Base-by-base conservation (phyloP, 2,329 filamentous ascomycete species). In the Apiospora aurea region DNA sequence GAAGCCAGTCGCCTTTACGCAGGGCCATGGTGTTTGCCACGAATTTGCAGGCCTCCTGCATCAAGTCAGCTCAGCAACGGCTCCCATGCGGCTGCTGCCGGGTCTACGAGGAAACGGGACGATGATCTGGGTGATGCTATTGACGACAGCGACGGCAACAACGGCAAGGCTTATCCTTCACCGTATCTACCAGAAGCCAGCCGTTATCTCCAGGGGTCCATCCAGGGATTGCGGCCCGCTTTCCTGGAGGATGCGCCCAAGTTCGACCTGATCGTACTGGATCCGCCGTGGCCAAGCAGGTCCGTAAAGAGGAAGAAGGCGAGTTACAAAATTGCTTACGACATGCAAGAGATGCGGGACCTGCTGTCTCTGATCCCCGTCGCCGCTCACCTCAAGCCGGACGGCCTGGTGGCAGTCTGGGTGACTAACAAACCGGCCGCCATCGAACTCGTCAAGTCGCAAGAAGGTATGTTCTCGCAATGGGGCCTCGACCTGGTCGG, bases 251-350 rank as follows among this genome's bases (percentile, higher is more conserved):
- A 77, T 3, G 84, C 87, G 1, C 85, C 87, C 26, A 77, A 79
- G 8, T 95, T 96, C 80, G 84, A 93, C 74, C 83, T 95, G 64
- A 85, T 95, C 49, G 80, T 95, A 10, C 83, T 95, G 26, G 93
- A 96, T 78, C 94, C 94, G 3, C 93, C 94, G 0, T 96, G 94
- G 93, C 93, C 93, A 0, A 96, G 94, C 78, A 88, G 91, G 66
- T 95, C 93, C 7, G 93, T 90, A 18, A 87, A 88, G 75, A 86
- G 92, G 51, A 90, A 89, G 76, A 85, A 78, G 69, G 81, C 83
- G 77, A 77, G 85, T 75, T 89, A 90, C 79, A 74, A 77, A 1
- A 88, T 86, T 7, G 85, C 86, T 6, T 77, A 82, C 69, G 82
- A 82, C 72, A 81, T 85, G 57, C 77, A 82, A 16, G 85, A 88